Percentiles rank a stretch among this genome's conserved stretches.
These are phyloP conservation scores for Cryptococcus sp. DNA, from an alignment of 1,284 basidiomycete genomes.

Conservation along the genomic window DNA sequence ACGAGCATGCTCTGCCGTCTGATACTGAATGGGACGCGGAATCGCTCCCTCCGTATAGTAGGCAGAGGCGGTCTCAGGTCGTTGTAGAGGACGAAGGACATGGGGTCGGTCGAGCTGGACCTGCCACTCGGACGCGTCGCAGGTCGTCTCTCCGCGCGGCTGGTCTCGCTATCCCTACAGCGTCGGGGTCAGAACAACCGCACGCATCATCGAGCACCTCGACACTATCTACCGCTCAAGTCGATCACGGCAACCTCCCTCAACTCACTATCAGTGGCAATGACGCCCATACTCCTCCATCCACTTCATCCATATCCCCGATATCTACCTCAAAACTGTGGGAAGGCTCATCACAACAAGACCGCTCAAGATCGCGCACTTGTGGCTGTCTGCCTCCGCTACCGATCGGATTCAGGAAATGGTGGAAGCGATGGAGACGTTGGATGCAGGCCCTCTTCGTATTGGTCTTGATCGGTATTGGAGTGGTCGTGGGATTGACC, in stretches of 20 bases:
- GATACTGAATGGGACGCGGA: conserved; percentile 27
- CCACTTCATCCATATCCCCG: conserved; percentile 1
- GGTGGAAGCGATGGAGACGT: conserved; percentile 36
- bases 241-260: no score
- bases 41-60: conserved; percentile 41
- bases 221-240: no score
- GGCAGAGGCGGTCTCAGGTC: conserved; percentile 9
- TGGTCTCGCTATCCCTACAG: no score
- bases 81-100: not conserved
- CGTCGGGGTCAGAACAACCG: no score
- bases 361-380: conserved; percentile 1
- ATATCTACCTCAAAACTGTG: conserved; percentile 30
- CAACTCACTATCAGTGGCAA: no score
- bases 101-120: not conserved
- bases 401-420: conserved; percentile 10
- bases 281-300: not conserved
- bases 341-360: conserved; percentile 24
- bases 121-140: not conserved
- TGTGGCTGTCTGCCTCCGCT: conserved; percentile 9
- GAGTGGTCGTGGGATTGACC: conserved; percentile 37
- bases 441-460: conserved; percentile 32
- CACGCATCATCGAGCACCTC: no score
- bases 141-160: no score
- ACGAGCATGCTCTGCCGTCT: conserved; percentile 16
- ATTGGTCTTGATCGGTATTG: conserved; percentile 29